These are phyloP conservation scores for Amylostereum chailletii DNA, from an alignment of 1,284 basidiomycete genomes.

Conservation along the genomic window DNA sequence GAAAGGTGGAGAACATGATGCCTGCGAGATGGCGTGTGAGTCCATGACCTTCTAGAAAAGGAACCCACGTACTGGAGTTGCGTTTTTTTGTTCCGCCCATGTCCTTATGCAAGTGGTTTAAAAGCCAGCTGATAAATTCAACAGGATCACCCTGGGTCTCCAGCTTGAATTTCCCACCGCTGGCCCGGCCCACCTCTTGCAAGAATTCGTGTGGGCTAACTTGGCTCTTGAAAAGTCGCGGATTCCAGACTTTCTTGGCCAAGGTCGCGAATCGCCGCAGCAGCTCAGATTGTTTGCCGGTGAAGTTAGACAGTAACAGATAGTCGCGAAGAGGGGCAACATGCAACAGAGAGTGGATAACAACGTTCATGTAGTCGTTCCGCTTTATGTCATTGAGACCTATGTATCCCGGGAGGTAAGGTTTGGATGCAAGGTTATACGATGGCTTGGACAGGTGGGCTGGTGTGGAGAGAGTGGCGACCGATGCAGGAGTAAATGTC, in stretches of 20 bases:
- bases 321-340: conserved; percentile 85
- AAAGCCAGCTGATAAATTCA: conserved; percentile 93
- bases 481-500: conserved; percentile 55
- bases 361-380: conserved; percentile 97
- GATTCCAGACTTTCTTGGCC: conserved; percentile 94
- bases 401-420: conserved; percentile 91
- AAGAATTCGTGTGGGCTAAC: conserved; percentile 97
- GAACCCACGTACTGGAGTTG: conserved; percentile 56
- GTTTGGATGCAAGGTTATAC: conserved; percentile 74
- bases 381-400: conserved; percentile 96
- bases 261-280: conserved; percentile 80
- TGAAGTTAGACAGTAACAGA: conserved; percentile 69
- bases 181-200: conserved; percentile 89
- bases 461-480: conserved; percentile 46
- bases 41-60: conserved; percentile 2
- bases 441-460: conserved; percentile 63
- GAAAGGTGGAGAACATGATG: conserved; percentile 89
- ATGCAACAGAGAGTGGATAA: conserved; percentile 91
- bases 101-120: conserved; percentile 90
- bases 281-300: conserved; percentile 75
- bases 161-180: conserved; percentile 82
- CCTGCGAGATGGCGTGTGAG: conserved; percentile 33
- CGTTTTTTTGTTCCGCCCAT: conserved; percentile 83
- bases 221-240: conserved; percentile 92
- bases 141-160: conserved; percentile 94